Percentiles rank a stretch among this genome's conserved stretches.
Evolutionary conservation across 176 grass and related monocot genomes (phyloP).

Genomic region (Hyparrhenia diplandra): DNA sequence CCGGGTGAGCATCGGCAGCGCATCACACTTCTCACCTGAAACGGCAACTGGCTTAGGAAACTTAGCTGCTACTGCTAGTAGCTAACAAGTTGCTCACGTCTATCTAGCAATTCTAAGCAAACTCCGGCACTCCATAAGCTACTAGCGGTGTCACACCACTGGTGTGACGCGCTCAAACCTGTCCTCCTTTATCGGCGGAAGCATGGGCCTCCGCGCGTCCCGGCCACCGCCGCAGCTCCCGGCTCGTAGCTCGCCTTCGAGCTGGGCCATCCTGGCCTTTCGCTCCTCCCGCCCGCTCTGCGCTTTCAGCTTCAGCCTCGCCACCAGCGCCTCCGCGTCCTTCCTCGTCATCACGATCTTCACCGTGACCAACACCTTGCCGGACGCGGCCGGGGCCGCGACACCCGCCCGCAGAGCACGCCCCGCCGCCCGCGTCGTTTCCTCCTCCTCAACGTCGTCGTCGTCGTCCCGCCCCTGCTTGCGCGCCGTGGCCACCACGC

Average conservation of each 20-base stretch:
- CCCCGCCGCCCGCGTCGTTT: too few species aligned
- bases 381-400: background rate
- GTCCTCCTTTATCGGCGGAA: background rate
- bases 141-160: background rate
- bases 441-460: background rate
- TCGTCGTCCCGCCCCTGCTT: background rate
- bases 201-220: background rate
- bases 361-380: constrained; percentile 7
- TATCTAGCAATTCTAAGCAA: background rate
- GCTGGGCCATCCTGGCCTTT: constrained; percentile 32
- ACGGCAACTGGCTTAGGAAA: background rate
- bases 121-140: background rate
- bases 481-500: background rate
- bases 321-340: constrained; percentile 50
- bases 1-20: background rate
- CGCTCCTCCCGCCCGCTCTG: background rate
- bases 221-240: background rate
- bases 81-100: background rate
- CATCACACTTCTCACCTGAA: background rate
- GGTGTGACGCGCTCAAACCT: background rate
- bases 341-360: constrained; percentile 53
- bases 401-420: background rate
- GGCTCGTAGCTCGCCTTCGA: background rate
- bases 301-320: constrained; percentile 33
- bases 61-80: background rate